Percentiles rank a stretch among this genome's conserved stretches.
Conservation (phyloP, 2,329 filamentous ascomycete species). For the Phialophora chinensis region DNA sequence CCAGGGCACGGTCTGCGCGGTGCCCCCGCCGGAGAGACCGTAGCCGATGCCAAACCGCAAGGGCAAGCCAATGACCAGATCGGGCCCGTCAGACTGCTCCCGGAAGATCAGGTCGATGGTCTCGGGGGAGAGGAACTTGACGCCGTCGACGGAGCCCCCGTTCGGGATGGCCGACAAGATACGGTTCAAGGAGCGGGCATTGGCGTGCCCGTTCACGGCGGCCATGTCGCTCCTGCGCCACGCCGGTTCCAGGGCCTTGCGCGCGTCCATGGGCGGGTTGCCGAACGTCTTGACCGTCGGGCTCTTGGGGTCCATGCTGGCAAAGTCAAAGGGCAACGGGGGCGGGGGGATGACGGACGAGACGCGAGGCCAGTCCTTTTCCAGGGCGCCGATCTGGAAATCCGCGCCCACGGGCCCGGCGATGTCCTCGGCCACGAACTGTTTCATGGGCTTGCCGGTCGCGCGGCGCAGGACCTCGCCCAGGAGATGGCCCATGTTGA, state of each 20-base stretch:
- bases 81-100: constrained; percentile 51
- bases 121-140: constrained; percentile 48
- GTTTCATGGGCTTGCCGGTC: constrained; percentile 50
- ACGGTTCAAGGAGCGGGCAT: constrained; percentile 51
- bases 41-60: constrained; percentile 54
- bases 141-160: constrained; percentile 44
- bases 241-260: constrained; percentile 37
- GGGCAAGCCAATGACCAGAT: constrained; percentile 47
- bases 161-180: constrained; percentile 51
- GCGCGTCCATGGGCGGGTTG: constrained; percentile 40
- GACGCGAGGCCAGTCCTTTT: constrained; percentile 52
- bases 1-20: constrained; percentile 37
- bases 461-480: constrained; percentile 53
- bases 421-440: constrained; percentile 55
- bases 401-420: constrained; percentile 53
- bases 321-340: constrained; percentile 30
- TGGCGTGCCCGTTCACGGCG: constrained; percentile 54
- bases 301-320: constrained; percentile 37
- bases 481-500: constrained; percentile 51
- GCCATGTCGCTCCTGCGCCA: constrained; percentile 53
- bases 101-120: constrained; percentile 55
- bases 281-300: constrained; percentile 44
- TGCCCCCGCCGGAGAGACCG: constrained; percentile 44
- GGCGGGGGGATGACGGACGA: constrained; percentile 44
- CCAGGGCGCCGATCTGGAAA: constrained; percentile 53